Base-by-base conservation (phyloP, 345 rosid species). In the Ceriops zippeliana region DNA sequence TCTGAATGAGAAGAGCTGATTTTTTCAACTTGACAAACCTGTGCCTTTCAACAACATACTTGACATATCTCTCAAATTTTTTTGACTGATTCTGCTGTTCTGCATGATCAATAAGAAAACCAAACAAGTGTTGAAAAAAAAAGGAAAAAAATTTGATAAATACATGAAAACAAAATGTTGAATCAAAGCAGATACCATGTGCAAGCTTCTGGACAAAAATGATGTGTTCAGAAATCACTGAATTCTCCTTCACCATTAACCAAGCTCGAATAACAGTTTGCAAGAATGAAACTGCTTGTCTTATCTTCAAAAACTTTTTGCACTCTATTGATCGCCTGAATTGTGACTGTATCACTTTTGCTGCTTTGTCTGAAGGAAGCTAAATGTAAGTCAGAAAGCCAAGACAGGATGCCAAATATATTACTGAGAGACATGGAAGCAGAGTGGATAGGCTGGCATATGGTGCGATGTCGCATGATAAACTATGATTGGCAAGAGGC, bases 341-440 rank as follows among this genome's bases (percentile, higher is more conserved):
- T 61, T 73, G 78, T 28, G 89, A 80, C 80, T 92, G 96, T 76
- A 93, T 89, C 71, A 79, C 75, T 71, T 37, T 72, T 71, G 89
- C 91, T 26, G 96, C 90, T 77, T 38, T 78, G 69, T 84, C 93
- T 87, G 79, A 68, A 19, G 59, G 30, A 57, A 58, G 34, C 17
- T 42, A 13, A 42, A 11, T 11, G 17, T 13, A 13, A 42, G 49
- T 42, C 49, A 42, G 49, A 42, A 42, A 42, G 19, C 49, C 49
- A 42, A 11, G 49, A 42, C 17, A 42, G 1, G 49, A 42, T 5
- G 49, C 19, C 0, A 0, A 42, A 42, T 42, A 42, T 42, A 13
- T 13, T 42, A 42, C 49, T 15, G 49, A 42, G 49, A 11, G 49
- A 42, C 19, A 42, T 1, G 4, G 49, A 42, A 42, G 19, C 19